Evolutionary conservation across 2,329 filamentous ascomycete species (phyloP).

Genomic region (Aotearoamyces nothofagi): DNA sequence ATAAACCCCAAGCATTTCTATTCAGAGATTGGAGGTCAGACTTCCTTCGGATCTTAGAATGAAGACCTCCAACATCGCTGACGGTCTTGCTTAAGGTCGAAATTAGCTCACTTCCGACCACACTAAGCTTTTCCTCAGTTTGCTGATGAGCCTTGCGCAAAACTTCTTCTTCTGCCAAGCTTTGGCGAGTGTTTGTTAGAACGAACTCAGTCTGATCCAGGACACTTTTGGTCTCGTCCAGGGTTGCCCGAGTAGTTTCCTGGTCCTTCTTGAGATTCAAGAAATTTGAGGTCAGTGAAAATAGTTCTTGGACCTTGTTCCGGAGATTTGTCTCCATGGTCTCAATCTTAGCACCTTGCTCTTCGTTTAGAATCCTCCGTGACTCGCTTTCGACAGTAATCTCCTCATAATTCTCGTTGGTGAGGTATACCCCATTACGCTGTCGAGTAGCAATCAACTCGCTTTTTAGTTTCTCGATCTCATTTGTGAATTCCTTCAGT

Average conservation of each 20-base stretch:
- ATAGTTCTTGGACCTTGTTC: constrained; percentile 88
- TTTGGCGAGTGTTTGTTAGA: constrained; percentile 59
- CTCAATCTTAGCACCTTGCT: constrained; percentile 83
- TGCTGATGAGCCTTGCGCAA: constrained; percentile 72
- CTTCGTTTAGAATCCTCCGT: constrained; percentile 76
- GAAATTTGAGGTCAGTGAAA: constrained; percentile 73
- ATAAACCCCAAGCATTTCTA: constrained; percentile 61
- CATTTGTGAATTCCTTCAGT: constrained; percentile 73
- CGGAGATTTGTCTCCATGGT: constrained; percentile 80
- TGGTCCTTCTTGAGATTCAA: constrained; percentile 82
- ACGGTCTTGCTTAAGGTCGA: constrained; percentile 66
- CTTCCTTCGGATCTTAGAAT: constrained; percentile 74
- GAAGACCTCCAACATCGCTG: constrained; percentile 64
- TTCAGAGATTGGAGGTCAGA: constrained; percentile 74
- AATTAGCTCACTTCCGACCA: constrained; percentile 62
- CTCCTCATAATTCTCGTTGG: constrained; percentile 78
- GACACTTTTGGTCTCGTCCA: constrained; percentile 69
- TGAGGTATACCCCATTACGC: constrained; percentile 87
- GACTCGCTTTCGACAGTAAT: constrained; percentile 89
- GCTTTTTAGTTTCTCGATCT: constrained; percentile 89
- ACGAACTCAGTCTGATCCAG: constrained; percentile 82
- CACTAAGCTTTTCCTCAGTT: constrained; percentile 64
- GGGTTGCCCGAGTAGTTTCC: constrained; percentile 53
- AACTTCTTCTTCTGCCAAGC: constrained; percentile 63
- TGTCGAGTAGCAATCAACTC: constrained; percentile 87